A percentile compares a stretch with the other conserved stretches of the same genome.
Evolutionary conservation across 2,329 filamentous ascomycete species (phyloP).

Genomic region (Annulohypoxylon truncatum): DNA sequence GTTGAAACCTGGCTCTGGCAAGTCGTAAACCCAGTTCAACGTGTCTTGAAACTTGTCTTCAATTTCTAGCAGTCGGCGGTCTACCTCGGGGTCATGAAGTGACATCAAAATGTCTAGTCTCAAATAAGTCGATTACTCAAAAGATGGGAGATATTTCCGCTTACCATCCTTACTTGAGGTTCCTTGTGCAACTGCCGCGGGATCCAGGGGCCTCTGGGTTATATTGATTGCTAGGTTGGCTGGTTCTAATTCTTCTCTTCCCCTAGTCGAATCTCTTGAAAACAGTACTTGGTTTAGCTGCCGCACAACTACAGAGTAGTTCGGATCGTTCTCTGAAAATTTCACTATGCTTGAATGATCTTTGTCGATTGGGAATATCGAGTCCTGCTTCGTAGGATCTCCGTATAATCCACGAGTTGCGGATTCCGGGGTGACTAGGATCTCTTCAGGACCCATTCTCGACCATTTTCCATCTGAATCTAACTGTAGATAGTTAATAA

Average conservation of each 20-base stretch:
- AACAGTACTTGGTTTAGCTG: conserved; percentile 2
- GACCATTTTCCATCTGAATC: conserved; percentile 18
- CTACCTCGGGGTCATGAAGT: background rate
- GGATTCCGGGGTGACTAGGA: conserved; percentile 40
- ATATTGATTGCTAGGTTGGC: background rate
- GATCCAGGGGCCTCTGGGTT: background rate
- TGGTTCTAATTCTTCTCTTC: background rate
- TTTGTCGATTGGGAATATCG: conserved; percentile 40
- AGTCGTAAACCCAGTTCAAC: conserved; percentile 4
- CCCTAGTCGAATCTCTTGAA: background rate
- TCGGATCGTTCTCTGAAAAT: conserved; percentile 28
- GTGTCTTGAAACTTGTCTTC: background rate
- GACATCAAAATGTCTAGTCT: background rate
- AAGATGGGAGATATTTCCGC: background rate
- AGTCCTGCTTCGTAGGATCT: background rate
- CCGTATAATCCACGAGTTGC: conserved; percentile 38
- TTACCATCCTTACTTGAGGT: background rate
- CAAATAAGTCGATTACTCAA: background rate
- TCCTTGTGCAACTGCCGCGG: too few relatives aligned
- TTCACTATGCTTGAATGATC: conserved; percentile 47
- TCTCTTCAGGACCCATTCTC: conserved; percentile 24
- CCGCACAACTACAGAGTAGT: conserved; percentile 7
- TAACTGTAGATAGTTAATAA: conserved; percentile 16
- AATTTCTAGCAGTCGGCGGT: background rate
- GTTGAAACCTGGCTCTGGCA: background rate